phyloP scores from a whole-genome alignment of 2,329 filamentous ascomycete species.

The Verticillium klebahnii region DNA sequence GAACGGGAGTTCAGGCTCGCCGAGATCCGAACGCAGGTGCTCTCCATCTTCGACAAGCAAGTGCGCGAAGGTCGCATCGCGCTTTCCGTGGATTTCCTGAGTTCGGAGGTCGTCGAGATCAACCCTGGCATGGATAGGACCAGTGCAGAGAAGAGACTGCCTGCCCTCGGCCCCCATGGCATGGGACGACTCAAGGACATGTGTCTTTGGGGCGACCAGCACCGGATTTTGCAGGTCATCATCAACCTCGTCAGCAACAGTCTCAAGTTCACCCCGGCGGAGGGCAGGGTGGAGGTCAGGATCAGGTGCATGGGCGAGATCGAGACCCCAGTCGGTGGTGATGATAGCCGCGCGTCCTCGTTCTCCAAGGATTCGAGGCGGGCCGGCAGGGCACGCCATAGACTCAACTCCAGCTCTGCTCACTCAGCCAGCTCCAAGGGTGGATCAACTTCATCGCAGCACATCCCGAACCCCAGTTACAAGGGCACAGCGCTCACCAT shows the following conservation, averaged over 20 bases:
- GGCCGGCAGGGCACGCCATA: conserved; percentile 35
- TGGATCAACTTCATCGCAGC: conserved; percentile 14
- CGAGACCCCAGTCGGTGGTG: conserved; percentile 27
- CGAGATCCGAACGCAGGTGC: conserved; percentile 78
- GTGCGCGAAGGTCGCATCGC: conserved; percentile 74
- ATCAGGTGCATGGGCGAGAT: conserved; percentile 69
- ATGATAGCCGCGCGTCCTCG: conserved; percentile 49
- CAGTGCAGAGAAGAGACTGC: conserved; percentile 31
- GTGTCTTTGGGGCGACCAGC: conserved; percentile 88
- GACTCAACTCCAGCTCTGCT: conserved; percentile 44
- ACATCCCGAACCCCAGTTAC: conserved; percentile 12
- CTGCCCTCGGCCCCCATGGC: conserved; percentile 60
- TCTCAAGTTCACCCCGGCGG: conserved; percentile 80
- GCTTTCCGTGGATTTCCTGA: conserved; percentile 68
- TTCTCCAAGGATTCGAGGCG: conserved; percentile 43
- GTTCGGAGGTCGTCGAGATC: conserved; percentile 30
- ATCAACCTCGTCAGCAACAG: conserved; percentile 92
- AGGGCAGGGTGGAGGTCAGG: conserved; percentile 69
- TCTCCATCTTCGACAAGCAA: conserved; percentile 87
- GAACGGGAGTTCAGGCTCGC: conserved; percentile 79
- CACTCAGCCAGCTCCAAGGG: conserved; percentile 45
- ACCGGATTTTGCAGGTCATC: conserved; percentile 85
- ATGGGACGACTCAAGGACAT: conserved; percentile 74
- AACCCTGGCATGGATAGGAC: conserved; percentile 19
- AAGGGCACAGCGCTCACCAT: conserved; percentile 54